Evolutionary conservation across 768 basidiomycete species (phyloP).

Genomic region (Boletus sensibilis): DNA sequence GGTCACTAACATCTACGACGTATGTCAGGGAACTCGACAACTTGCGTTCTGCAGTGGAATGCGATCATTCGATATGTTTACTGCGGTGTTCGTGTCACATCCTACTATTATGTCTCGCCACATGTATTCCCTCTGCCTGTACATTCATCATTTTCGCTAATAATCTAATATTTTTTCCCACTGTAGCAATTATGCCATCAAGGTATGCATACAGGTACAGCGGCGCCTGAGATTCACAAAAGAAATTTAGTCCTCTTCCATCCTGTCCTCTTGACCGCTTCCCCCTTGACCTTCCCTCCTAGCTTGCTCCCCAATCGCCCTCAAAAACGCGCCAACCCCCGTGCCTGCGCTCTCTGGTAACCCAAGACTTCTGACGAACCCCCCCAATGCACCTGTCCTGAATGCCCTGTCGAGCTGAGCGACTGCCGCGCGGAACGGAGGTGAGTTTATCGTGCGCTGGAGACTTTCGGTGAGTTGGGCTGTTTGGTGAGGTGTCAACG

Average conservation of each 20-base stretch:
- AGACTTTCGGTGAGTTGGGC: slow-evolving; percentile 49
- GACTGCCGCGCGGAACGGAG: slow-evolving; percentile 81
- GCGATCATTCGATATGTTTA: background rate
- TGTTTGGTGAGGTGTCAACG: slow-evolving; percentile 24
- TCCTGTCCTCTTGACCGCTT: slow-evolving; percentile 44
- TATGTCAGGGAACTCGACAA: background rate
- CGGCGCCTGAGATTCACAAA: background rate
- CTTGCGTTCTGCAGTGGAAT: background rate
- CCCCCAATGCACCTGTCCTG: slow-evolving; percentile 73
- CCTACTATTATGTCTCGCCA: background rate
- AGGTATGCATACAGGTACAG: background rate
- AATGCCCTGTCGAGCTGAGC: slow-evolving; percentile 82
- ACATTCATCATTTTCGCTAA: background rate
- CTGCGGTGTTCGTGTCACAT: background rate
- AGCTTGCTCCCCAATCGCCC: slow-evolving; percentile 77
- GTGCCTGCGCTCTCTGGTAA: slow-evolving; percentile 83
- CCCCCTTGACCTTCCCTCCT: slow-evolving; percentile 41
- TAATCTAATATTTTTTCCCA: background rate
- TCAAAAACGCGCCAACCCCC: slow-evolving; percentile 75
- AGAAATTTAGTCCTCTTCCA: slow-evolving; percentile 71
- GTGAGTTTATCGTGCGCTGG: slow-evolving; percentile 73
- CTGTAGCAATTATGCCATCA: background rate
- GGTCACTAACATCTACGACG: slow-evolving; percentile 50
- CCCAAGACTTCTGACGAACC: slow-evolving; percentile 74
- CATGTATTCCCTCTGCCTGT: background rate